Evolutionary conservation across 495 filamentous ascomycete genomes (phyloP).

Genomic region (Hypoxylon trugodes): DNA sequence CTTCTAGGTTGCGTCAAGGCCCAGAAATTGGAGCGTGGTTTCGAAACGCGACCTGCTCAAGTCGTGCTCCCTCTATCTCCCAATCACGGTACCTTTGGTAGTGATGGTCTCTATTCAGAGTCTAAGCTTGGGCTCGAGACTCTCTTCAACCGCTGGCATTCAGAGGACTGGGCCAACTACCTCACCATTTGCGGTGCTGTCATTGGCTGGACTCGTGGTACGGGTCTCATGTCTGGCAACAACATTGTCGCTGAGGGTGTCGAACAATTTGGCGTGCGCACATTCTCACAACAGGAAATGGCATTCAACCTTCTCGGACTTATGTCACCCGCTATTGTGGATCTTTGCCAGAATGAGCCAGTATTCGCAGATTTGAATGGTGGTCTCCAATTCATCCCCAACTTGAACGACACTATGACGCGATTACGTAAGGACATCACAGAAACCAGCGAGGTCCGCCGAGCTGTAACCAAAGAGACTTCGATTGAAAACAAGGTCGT

Average conservation of each 20-base stretch:
- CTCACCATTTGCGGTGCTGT: constrained; percentile 98
- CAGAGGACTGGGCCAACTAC: constrained; percentile 96
- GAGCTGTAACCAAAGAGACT: constrained; percentile 93
- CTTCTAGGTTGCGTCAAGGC: constrained; percentile 90
- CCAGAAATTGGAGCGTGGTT: constrained; percentile 85
- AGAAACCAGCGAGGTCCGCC: constrained; percentile 92
- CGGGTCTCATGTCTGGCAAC: constrained; percentile 97
- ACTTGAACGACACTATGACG: constrained; percentile 94
- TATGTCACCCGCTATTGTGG: constrained; percentile 93
- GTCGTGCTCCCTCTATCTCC: constrained; percentile 95
- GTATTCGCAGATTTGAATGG: constrained; percentile 98
- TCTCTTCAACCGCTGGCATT: constrained; percentile 98
- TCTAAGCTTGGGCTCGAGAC: constrained; percentile 97
- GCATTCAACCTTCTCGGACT: constrained; percentile 97
- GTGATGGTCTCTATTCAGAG: constrained; percentile 97
- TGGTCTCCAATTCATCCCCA: constrained; percentile 95
- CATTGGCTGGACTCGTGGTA: constrained; percentile 99
- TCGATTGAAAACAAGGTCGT: constrained; percentile 97
- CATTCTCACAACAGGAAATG: constrained; percentile 99
- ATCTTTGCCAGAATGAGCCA: constrained; percentile 94
- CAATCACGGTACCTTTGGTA: constrained; percentile 98
- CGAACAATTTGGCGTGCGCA: constrained; percentile 94
- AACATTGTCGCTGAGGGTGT: constrained; percentile 97
- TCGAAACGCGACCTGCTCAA: constrained; percentile 94
- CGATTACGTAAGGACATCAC: constrained; percentile 88